Base-by-base conservation (phyloP, 352 stramenopile species). In the Phytophthora tentaculata region DNA sequence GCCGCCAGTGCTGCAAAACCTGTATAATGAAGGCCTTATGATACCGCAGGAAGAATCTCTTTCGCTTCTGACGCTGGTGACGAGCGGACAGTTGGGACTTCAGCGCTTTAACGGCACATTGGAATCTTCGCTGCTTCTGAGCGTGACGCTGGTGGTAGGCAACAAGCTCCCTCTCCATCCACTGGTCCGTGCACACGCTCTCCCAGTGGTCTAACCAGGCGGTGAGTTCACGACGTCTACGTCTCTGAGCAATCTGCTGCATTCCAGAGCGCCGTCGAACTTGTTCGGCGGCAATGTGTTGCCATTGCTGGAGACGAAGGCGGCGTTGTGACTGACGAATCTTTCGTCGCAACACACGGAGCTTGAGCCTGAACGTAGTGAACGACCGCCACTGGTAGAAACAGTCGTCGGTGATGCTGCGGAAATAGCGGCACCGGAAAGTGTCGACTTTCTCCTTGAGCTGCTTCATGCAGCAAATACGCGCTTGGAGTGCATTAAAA, bases 141-240 rank as follows among this genome's bases (percentile, higher is more conserved):
- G 49, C 58, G 53, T 76, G 45, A 12, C 51, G 59, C 5, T 56
- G 56, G 37, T 86, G 78, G 28, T 79, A 52, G 2, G 58, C 55
- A 2, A 82, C n/a, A 13, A 87, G 61, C 8, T 76, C 61, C 3
- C 62, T 45, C 1, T 72, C 49, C 39, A 82, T 62, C 75, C 79
- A 88, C 39, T 26, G 50, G 24, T 88, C 79, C 8, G 77, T 88
- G 41, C 65, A 71, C n/a, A 84, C 79, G 26, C 74, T 84, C 56
- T 87, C 79, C 79, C 79, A 87, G 47, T 84, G 79, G 20, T 44
- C 64, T 24, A 87, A 75, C 51, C 62, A 76, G 10, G 16, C 7
- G 0, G 39, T 0, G 13, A 84, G 61, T 0, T 64, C 24, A 3
- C 62, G 62, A 5, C 20, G 20, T 5, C 48, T 64, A 8, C 61